Base-by-base conservation (phyloP, 73 alveolate species). In the Paramecium sonneborni region DNA sequence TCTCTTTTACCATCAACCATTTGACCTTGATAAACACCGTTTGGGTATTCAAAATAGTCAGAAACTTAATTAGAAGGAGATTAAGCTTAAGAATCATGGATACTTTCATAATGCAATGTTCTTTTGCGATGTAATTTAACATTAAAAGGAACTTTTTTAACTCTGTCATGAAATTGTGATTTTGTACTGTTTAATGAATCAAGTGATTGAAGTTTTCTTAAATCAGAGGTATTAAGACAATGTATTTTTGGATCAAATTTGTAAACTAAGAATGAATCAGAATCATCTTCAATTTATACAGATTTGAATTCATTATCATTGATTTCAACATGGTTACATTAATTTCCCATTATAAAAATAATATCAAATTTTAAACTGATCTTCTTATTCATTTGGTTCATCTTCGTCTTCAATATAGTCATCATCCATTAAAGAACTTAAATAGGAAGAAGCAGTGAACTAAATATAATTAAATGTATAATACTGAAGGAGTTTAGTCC, bases 281-380 rank as follows among this genome's bases (percentile, higher is more conserved):
- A 62, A 8, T 62, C 39, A 32, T 62, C 84, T 72, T 35, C 86
- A 38, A 35, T 72, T 38, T 20, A 4, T 4, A 72, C 86, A 32
- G 35, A 34, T 34, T 28, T 37, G 35, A 72, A 72, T 62, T 37
- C 44, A 34, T 38, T 14, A 21, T 79, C 72, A 44, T 79, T 46
- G 44, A 79, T 46, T 34, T 23, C 28, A 79, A 46, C 55, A 38
- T 44, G 90, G 39, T 79, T 24, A 79, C 90, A 79, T 44, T 79
- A 79, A 79, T 79, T 79, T 39, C 90, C 90, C 90, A 79, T 79
- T 37, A 41, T n/a, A 43, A 79, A 30, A 30, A 43, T 43, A 43
- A 41, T 43, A 79, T 79, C 90, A 79, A 43, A 79, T 43, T 79
- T 79, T 79, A 46, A 79, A 79, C 74, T 43, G 74, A 79, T 18